A percentile compares a stretch with the other conserved stretches of the same genome.
Conservation (phyloP, 2,329 filamentous ascomycete species). For the Microdochium trichocladiopsis region DNA sequence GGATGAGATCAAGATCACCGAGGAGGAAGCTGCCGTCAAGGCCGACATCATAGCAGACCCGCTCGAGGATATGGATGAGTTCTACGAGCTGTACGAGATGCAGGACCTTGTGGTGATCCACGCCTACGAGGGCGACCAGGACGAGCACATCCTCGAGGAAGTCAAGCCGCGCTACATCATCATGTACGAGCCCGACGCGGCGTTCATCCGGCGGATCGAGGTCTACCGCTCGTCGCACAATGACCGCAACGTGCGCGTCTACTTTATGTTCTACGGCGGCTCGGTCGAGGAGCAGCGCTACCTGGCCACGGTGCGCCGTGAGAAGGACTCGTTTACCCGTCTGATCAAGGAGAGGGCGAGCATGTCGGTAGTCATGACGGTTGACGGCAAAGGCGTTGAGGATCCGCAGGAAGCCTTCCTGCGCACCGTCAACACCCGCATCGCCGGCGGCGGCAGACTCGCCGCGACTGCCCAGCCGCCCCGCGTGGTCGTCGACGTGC, state of each 20-base stretch:
- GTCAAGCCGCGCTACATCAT: conserved; percentile 89
- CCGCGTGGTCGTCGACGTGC: conserved; percentile 87
- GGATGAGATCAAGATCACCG: conserved; percentile 75
- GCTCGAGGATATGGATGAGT: conserved; percentile 85
- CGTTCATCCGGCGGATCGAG: conserved; percentile 90
- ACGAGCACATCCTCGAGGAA: conserved; percentile 95
- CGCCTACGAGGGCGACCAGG: conserved; percentile 90
- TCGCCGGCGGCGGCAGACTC: conserved; percentile 84
- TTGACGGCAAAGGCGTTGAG: conserved; percentile 59
- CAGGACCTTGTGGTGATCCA: conserved; percentile 83
- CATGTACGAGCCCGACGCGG: conserved; percentile 96
- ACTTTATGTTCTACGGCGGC: conserved; percentile 93
- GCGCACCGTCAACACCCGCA: conserved; percentile 91
- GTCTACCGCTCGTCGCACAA: conserved; percentile 94
- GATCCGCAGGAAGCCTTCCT: conserved; percentile 90
- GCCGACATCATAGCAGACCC: conserved; percentile 69
- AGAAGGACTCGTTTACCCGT: conserved; percentile 94
- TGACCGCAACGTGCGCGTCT: conserved; percentile 82
- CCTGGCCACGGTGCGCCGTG: conserved; percentile 78
- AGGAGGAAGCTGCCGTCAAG: conserved; percentile 68
- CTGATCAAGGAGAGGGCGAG: conserved; percentile 89
- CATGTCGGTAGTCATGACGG: conserved; percentile 84
- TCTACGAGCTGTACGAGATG: conserved; percentile 88
- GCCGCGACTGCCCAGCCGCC: conserved; percentile 80
- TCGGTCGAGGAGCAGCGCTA: conserved; percentile 96